phyloP scores from a whole-genome alignment of 495 filamentous ascomycete genomes.

The Articulospora tetracladia region DNA sequence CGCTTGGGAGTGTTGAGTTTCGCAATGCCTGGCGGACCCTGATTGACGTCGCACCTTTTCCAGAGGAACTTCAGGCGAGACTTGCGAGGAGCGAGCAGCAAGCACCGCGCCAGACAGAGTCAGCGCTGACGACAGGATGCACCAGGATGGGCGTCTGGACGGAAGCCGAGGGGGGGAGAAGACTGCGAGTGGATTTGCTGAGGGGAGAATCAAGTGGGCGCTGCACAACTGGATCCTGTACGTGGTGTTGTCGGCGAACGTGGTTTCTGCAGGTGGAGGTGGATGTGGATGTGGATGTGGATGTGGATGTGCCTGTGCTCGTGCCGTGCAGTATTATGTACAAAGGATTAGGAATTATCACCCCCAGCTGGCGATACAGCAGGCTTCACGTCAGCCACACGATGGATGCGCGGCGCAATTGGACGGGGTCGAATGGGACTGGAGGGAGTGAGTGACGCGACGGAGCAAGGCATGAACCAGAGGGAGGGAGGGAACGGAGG shows the following conservation, averaged over 20 bases:
- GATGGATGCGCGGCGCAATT: background rate
- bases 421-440: background rate
- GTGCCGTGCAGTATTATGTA: slow-evolving; percentile 16
- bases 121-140: background rate
- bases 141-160: slow-evolving; percentile 2
- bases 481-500: background rate
- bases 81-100: slow-evolving; percentile 16
- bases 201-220: background rate
- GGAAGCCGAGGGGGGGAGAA: background rate
- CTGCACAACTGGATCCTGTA: too few species aligned
- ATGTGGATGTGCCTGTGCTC: background rate
- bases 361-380: background rate
- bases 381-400: slow-evolving; percentile 21
- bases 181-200: background rate
- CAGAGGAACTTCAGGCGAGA: slow-evolving; percentile 21
- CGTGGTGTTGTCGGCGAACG: too few species aligned
- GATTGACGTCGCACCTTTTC: slow-evolving; percentile 26
- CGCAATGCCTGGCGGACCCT: slow-evolving; percentile 19
- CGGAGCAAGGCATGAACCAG: background rate
- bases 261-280: background rate
- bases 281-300: background rate
- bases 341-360: slow-evolving; percentile 20
- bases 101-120: background rate
- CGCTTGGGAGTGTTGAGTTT: slow-evolving; percentile 22
- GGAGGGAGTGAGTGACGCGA: background rate